Evolutionary conservation across 208 protist species (phyloP).

Genomic region (Trypanosoma vivax): DNA sequence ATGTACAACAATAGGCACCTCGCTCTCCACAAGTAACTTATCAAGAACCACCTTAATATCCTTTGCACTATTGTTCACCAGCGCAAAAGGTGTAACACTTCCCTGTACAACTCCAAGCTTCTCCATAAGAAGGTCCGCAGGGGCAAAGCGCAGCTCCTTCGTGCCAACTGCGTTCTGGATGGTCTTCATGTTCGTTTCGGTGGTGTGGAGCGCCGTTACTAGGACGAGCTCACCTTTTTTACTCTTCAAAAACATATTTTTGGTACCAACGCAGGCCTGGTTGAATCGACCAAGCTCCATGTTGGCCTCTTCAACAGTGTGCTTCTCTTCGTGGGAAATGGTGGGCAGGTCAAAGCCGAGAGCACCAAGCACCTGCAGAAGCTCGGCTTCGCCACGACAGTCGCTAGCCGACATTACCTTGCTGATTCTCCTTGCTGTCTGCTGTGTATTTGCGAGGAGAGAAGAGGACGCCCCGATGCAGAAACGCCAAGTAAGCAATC

Average conservation of each 20-base stretch:
- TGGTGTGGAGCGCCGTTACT: constrained; percentile 56
- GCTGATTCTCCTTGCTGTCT: constrained; percentile 6
- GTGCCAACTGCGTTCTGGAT: constrained; percentile 56
- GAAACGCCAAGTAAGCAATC: background rate
- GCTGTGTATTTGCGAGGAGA: constrained; percentile 7
- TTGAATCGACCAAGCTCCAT: constrained; percentile 47
- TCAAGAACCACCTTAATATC: constrained; percentile 72
- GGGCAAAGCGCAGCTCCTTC: constrained; percentile 82
- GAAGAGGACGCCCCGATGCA: constrained; percentile 6
- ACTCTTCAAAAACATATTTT: constrained; percentile 89
- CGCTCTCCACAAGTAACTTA: constrained; percentile 35
- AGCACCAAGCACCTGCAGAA: constrained; percentile 40
- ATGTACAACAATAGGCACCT: constrained; percentile 55
- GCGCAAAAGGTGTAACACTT: constrained; percentile 77
- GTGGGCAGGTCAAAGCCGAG: constrained; percentile 40
- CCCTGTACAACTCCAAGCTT: constrained; percentile 69
- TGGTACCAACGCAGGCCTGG: constrained; percentile 46
- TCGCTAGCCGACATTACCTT: constrained; percentile 51
- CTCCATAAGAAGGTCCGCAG: constrained; percentile 51
- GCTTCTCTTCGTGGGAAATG: constrained; percentile 64
- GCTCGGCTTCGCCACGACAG: constrained; percentile 49
- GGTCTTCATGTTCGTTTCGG: constrained; percentile 71
- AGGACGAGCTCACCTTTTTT: constrained; percentile 86
- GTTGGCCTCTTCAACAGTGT: constrained; percentile 66
- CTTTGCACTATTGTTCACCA: constrained; percentile 73